phyloP scores from a whole-genome alignment of 2,329 filamentous ascomycete species.

The Cladosporium halotolerans region DNA sequence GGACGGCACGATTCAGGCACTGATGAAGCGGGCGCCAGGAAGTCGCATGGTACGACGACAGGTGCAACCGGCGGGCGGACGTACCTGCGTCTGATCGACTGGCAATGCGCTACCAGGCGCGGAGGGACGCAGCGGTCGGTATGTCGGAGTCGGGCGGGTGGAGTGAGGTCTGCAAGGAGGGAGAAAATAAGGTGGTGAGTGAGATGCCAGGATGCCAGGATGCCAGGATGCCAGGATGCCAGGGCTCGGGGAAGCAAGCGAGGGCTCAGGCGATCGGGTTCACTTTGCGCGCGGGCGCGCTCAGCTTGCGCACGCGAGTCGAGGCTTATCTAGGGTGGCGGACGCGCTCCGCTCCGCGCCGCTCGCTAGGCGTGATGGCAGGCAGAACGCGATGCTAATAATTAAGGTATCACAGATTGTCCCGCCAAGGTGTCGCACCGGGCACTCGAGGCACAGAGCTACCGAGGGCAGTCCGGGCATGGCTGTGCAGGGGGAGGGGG shows the following conservation, averaged over 20 bases:
- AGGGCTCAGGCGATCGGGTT: no score
- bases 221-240: no score
- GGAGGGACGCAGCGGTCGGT: background rate
- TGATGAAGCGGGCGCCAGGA: background rate
- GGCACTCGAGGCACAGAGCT: background rate
- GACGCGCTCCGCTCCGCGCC: no score
- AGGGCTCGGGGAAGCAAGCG: no score
- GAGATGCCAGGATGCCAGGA: no score
- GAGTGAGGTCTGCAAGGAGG: background rate
- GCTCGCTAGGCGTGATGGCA: no score
- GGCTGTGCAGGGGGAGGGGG: background rate
- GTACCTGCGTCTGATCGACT: conserved; percentile 7
- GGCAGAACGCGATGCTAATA: background rate
- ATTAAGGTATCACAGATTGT: background rate
- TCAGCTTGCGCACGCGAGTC: no score
- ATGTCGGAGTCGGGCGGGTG: background rate
- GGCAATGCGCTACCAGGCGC: background rate
- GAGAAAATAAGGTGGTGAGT: background rate
- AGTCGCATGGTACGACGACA: conserved; percentile 8
- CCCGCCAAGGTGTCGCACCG: background rate
- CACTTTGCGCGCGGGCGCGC: no score
- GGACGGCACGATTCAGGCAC: background rate
- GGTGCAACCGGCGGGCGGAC: conserved; percentile 1
- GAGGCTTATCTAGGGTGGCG: no score
- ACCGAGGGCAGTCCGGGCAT: background rate